These are phyloP conservation scores for Clitopilus passeckerianus DNA, from an alignment of 768 basidiomycete genomes.

Conservation along the genomic window DNA sequence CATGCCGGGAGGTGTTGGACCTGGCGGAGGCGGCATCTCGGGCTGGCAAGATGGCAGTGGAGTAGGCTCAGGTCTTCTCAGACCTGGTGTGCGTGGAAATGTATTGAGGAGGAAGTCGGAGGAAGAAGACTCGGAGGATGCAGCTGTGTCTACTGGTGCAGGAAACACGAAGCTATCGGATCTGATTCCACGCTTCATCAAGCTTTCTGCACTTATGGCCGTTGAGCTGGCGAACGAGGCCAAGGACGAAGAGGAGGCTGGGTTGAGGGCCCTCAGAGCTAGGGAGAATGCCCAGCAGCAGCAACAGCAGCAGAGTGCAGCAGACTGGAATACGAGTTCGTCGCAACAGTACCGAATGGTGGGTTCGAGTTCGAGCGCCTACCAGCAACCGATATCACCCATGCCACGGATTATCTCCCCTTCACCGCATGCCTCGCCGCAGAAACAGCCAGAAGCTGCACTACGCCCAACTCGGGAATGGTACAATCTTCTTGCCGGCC, in stretches of 20 bases:
- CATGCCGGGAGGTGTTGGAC: slow-evolving; percentile 26
- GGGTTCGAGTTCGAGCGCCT: background rate
- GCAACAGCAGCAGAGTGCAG: slow-evolving; percentile 17
- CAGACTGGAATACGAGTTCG: slow-evolving; percentile 12
- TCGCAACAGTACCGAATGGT: background rate
- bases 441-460: slow-evolving; percentile 40
- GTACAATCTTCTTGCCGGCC: slow-evolving; percentile 74
- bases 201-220: slow-evolving; percentile 74
- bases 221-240: slow-evolving; percentile 73
- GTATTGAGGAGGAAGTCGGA: slow-evolving; percentile 47
- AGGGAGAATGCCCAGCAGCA: slow-evolving; percentile 20
- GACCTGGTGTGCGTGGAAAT: slow-evolving; percentile 51
- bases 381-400: slow-evolving; percentile 6
- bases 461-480: slow-evolving; percentile 70
- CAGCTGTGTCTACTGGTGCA: slow-evolving; percentile 28
- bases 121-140: slow-evolving; percentile 10
- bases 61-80: slow-evolving; percentile 64
- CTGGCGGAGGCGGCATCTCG: slow-evolving; percentile 47
- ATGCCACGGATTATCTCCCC: slow-evolving; percentile 11
- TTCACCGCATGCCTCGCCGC: slow-evolving; percentile 6
- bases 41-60: slow-evolving; percentile 77
- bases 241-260: slow-evolving; percentile 44
- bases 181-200: slow-evolving; percentile 66
- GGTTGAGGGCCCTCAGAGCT: slow-evolving; percentile 16
- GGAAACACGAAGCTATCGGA: slow-evolving; percentile 64